Conservation (phyloP, 352 stramenopile species). For the Phytophthora macrochlamydospora region DNA sequence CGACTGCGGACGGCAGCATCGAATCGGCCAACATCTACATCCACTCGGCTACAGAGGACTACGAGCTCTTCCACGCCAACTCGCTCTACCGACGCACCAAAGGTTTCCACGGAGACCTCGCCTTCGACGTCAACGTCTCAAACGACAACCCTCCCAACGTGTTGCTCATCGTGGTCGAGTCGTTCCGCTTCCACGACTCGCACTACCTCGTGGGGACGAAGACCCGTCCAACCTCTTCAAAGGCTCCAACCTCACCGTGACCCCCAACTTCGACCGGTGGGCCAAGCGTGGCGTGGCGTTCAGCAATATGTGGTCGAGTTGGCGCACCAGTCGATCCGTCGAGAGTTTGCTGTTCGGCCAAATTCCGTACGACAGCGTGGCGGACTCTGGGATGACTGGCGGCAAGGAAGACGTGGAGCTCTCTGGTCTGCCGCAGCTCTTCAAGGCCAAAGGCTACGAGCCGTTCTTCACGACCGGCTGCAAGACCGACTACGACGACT, state of each 20-base stretch:
- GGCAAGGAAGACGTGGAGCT: conserved; percentile 36
- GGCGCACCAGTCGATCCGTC: conserved; percentile 57
- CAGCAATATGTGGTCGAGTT: conserved; percentile 68
- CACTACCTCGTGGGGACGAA: conserved; percentile 50
- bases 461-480: conserved; percentile 53
- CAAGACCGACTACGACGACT: conserved; percentile 52
- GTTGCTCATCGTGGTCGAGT: conserved; percentile 56
- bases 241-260: conserved; percentile 37
- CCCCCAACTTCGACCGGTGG: conserved; percentile 56
- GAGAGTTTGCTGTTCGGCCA: conserved; percentile 63
- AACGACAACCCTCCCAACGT: conserved; percentile 49
- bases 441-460: conserved; percentile 57
- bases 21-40: conserved; percentile 30
- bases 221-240: conserved; percentile 44
- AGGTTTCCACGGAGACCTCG: conserved; percentile 45
- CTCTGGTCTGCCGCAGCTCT: conserved; percentile 52
- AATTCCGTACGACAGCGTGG: conserved; percentile 46
- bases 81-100: conserved; percentile 48
- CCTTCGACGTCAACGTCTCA: conserved; percentile 49
- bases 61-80: conserved; percentile 44
- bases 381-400: conserved; percentile 39
- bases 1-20: conserved; percentile 19
- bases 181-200: conserved; percentile 60
- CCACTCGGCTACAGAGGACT: conserved; percentile 43
- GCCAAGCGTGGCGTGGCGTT: conserved; percentile 53